phyloP scores from a whole-genome alignment of 1,284 basidiomycete genomes.

The Rhodotorula sp. region DNA sequence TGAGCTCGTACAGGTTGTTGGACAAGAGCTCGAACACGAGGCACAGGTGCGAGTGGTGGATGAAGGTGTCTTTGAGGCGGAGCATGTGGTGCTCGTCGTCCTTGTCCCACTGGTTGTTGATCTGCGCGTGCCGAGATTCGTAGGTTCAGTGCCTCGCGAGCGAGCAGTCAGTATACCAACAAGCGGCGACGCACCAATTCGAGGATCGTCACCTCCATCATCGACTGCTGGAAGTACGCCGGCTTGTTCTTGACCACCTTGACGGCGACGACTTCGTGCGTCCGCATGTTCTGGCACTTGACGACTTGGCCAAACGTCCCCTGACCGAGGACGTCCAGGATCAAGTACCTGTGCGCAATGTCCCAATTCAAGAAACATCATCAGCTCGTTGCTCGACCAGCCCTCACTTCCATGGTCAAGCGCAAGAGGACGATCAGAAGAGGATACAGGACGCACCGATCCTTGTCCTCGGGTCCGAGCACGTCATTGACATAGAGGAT shows the following conservation, averaged over 20 bases:
- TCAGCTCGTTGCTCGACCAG: background rate
- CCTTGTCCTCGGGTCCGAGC: slow-evolving; percentile 74
- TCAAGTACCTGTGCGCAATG: slow-evolving; percentile 72
- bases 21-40: slow-evolving; percentile 97
- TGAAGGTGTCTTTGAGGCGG: slow-evolving; percentile 92
- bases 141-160: no score
- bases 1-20: slow-evolving; percentile 97
- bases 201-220: slow-evolving; percentile 99
- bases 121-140: slow-evolving; percentile 53
- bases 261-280: slow-evolving; percentile 95
- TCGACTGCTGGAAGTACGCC: slow-evolving; percentile 98
- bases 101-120: slow-evolving; percentile 89
- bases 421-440: no score
- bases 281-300: slow-evolving; percentile 99
- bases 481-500: slow-evolving; percentile 97
- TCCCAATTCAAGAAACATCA: background rate
- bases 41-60: slow-evolving; percentile 93
- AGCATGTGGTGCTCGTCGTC: slow-evolving; percentile 96
- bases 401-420: no score
- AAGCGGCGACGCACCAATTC: slow-evolving; percentile 68
- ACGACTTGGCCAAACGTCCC: slow-evolving; percentile 99
- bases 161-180: no score
- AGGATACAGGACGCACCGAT: slow-evolving; percentile 74
- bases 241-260: slow-evolving; percentile 99
- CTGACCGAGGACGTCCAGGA: slow-evolving; percentile 95